Base-by-base conservation (phyloP, 192 early-diverging fungal species). In the Coemansia sp. region DNA sequence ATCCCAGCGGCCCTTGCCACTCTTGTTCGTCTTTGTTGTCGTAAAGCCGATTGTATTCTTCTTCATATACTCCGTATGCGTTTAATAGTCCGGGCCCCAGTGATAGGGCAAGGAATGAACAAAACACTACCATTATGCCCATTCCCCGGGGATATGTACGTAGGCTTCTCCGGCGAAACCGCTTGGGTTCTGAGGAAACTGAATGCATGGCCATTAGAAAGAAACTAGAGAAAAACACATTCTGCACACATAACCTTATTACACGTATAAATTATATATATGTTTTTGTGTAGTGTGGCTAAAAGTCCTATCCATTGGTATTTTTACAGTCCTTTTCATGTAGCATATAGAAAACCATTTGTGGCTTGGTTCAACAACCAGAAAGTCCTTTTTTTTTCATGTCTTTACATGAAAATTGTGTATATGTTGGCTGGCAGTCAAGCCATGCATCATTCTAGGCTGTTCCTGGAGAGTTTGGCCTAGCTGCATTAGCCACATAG, bases 61-160 rank as follows among this genome's bases (percentile, higher is more conserved):
- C 74, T 19, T 78, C 68, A 14, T 71, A 78, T 6, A 78, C 64
- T 2, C 74, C 74, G n/a, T 71, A 78, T 1, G 74, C 74, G 30
- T 78, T 78, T 14, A 71, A 40, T 9, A 78, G 36, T 9, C 74
- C 74, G 0, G 74, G 74, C 0, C 74, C 74, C 10, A 78, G 60
- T 12, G 68, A 52, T 13, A 78, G 42, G 16, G 64, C 74, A 13
- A 50, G 26, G 42, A 78, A 78, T 12, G 74, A 78, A 43, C 74
- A 67, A 15, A 71, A 64, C 12, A 70, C 74, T 6, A 78, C 68
- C 45, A 78, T 30, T n/a, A 38, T 38, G 1, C 74, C 74, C 74
- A 78, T 78, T 31, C 70, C 54, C 18, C 54, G 54, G 5, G 74
- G 74, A 43, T 71, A 68, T 7, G 40, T 44, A 9, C 49, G 55